Evolutionary conservation across 1,284 basidiomycete species (phyloP), one percentile per base, ranked within the genome.

Genomic region (Cystobasidium slooffiae): DNA sequence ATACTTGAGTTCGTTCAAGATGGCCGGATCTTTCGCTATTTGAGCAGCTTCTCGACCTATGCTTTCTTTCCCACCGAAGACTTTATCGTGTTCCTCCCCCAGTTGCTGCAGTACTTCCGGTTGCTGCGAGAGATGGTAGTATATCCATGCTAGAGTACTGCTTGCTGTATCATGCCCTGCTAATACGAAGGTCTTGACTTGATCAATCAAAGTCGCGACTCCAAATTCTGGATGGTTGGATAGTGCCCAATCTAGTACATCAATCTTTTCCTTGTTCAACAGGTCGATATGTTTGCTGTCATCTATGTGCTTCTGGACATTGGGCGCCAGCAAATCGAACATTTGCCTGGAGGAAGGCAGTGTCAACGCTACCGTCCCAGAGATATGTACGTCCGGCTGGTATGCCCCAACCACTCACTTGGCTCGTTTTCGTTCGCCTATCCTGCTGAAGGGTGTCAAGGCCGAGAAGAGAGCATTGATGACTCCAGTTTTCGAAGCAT

Each of bases 161-260:
- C 51, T 56, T 22, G 70, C 70, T 16, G 70, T 73, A 59, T 73
- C 70, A 37, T 73, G 70, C 3, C 70, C 70, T 3, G 70, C 70
- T 39, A 73, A 41, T 1, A 73, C 53, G 47, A 73, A 73, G 7
- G 70, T 73, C 52, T 73, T 73, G 63, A 73, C 41, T 55, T 73
- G 70, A 43, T 73, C 70, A 22, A 73, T 55, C 1, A 73, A 41
- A 24, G 62, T 73, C 14, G 62, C 56, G 9, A 66, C 70, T n/a
- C 51, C 46, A 37, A 73, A 73, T 49, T 59, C 70, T 20, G 70
- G 70, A 59, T 73, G 70, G 31, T 55, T 65, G 22, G 70, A 41
- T 37, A 73, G 47, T 10, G 70, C 70, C 70, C 70, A 73, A 43
- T 73, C 70, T 6, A 73, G 51, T 20, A 73, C 70, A 44, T 73